Evolutionary conservation across 148 eudicot genomes (phyloP).

Genomic region (Salicornia ramosissima): DNA sequence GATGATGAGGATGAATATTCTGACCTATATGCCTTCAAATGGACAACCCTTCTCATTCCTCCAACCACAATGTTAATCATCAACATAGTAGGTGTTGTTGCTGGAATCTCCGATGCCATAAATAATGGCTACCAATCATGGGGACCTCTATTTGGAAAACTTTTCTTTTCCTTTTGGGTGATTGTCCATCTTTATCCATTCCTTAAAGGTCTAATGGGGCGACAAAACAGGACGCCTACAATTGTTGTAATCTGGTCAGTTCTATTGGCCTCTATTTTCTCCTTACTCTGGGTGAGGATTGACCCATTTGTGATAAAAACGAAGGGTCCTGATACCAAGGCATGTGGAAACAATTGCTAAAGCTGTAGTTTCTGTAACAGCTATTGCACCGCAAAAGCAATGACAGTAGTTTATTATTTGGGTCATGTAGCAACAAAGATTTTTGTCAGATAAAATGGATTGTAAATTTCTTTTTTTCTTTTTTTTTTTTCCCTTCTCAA

Average conservation of each 20-base stretch:
- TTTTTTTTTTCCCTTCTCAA: background rate
- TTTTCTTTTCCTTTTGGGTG: constrained; percentile 96
- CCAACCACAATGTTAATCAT: constrained; percentile 89
- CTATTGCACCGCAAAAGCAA: constrained; percentile 14
- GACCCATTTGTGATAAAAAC: constrained; percentile 83
- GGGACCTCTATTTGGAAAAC: constrained; percentile 97
- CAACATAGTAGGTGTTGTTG: constrained; percentile 95
- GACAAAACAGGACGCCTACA: constrained; percentile 94
- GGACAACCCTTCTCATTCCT: constrained; percentile 97
- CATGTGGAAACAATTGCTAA: constrained; percentile 88
- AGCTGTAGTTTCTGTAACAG: constrained; percentile 20
- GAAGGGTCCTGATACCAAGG: constrained; percentile 84
- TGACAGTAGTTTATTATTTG: constrained; percentile 2
- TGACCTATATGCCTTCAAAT: constrained; percentile 80
- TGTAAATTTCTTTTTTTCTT: constrained; percentile 7
- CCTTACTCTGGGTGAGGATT: constrained; percentile 94
- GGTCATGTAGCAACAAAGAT: constrained; percentile 12
- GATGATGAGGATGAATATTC: constrained; percentile 84
- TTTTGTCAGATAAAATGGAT: constrained; percentile 13
- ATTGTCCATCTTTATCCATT: constrained; percentile 95
- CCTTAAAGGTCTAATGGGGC: constrained; percentile 96
- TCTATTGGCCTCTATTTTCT: constrained; percentile 89
- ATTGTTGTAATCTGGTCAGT: constrained; percentile 93
- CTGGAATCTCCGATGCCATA: constrained; percentile 95
- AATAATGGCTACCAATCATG: constrained; percentile 90